Conservation (phyloP, 345 rosid species). For the Pugionium dolabratum region DNA sequence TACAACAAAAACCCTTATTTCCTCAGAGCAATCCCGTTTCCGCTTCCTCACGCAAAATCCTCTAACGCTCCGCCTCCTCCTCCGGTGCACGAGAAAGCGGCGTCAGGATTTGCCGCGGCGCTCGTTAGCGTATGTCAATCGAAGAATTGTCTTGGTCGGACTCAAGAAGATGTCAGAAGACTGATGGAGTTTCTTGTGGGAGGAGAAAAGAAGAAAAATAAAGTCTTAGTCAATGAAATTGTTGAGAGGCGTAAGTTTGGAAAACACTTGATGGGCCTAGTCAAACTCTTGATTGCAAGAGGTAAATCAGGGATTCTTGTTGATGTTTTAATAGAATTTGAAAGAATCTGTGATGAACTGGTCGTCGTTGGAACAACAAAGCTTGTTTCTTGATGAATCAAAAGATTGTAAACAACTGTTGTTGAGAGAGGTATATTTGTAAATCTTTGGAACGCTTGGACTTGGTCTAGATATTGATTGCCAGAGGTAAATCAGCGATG, state of each 20-base stretch:
- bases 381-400: slow-evolving; percentile 34
- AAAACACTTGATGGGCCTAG: slow-evolving; percentile 48
- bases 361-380: slow-evolving; percentile 5
- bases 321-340: slow-evolving; percentile 58
- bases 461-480: too few species aligned
- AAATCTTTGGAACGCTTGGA: too few species aligned
- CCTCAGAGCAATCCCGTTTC: slow-evolving; percentile 21
- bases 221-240: slow-evolving; percentile 44
- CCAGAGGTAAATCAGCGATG: too few species aligned
- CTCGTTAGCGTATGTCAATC: slow-evolving; percentile 59
- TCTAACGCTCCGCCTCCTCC: slow-evolving; percentile 22
- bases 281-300: slow-evolving; percentile 56
- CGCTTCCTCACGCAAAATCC: slow-evolving; percentile 15
- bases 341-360: slow-evolving; percentile 52
- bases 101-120: slow-evolving; percentile 75
- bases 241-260: slow-evolving; percentile 46
- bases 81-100: slow-evolving; percentile 49
- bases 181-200: slow-evolving; percentile 46
- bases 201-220: slow-evolving; percentile 42
- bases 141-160: slow-evolving; percentile 48
- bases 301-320: slow-evolving; percentile 48
- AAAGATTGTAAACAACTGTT: neutral
- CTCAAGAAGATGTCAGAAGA: slow-evolving; percentile 51
- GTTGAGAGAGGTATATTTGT: too few species aligned
- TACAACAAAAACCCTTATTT: slow-evolving; percentile 19